Evolutionary conservation across 176 grass and related monocot species (phyloP), one percentile per base, ranked within the genome.

Genomic region (Juncus effusus): DNA sequence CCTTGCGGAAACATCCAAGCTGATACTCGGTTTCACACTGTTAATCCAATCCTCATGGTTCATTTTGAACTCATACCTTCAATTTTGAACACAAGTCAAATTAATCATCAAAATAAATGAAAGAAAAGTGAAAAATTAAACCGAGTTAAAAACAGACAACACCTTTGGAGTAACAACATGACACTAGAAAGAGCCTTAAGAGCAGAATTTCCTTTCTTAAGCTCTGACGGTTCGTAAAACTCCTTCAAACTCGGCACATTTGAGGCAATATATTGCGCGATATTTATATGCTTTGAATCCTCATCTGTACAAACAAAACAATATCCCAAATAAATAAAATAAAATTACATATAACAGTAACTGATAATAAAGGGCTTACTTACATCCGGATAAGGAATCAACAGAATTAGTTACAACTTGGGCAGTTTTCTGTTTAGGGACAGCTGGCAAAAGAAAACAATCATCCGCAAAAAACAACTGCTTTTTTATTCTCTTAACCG

Each of bases 21-120:
- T 84, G 66, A 90, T 85, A 71, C 82, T 93, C 50, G 89, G 94
- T 76, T 90, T 99, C 49, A 85, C 81, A 67, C 72, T 90, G 65
- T 90, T 99, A 84, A 99, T 80, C 94, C 94, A 99, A 60, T 93
- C 81, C 62, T 84, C 80, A 1, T 99, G 88, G 13, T 82, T 93
- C 76, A 62, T 78, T 73, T 93, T 93, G 65, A 99, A 99, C 64
- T 99, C 94, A 53, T 80, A 90, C 79, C 94, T 99, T 75, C 55
- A 82, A 75, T 80, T 12, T 54, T 67, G 7, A 80, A 40, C 13
- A 59, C 14, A 70, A 56, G 42, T 40, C 19, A 28, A 28, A 28
- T 28, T 1, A 28, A 28, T 28, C 19, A 56, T 62, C 14, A 41
- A 73, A 75, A 75, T 0, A 28, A 28, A 28, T 1, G n/a, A n/a